Evolutionary conservation across 768 basidiomycete genomes (phyloP).

Genomic region (Gloeophyllum trabeum): DNA sequence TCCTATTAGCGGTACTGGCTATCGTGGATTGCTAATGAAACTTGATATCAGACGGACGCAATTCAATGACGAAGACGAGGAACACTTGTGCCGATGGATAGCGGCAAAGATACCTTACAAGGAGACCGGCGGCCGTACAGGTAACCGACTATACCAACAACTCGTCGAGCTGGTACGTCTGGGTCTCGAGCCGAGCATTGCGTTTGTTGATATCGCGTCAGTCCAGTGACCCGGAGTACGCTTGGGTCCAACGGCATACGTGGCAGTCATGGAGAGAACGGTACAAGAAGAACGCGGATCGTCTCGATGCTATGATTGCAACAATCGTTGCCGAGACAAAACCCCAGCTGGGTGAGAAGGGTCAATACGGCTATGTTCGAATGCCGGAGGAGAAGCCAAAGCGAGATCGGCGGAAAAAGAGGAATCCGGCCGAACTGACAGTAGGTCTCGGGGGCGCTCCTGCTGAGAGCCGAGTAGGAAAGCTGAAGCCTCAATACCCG

Average conservation of each 20-base stretch:
- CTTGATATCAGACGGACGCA: constrained; percentile 50
- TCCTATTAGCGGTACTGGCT: not conserved
- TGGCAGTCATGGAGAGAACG: constrained; percentile 89
- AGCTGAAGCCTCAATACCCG: too few species aligned
- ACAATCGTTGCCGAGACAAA: constrained; percentile 61
- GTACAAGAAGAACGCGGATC: constrained; percentile 71
- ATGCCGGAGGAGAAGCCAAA: constrained; percentile 61
- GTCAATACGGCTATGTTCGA: constrained; percentile 75
- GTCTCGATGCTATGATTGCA: constrained; percentile 55
- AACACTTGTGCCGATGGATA: constrained; percentile 67
- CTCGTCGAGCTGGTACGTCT: constrained; percentile 53
- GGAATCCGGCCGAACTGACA: constrained; percentile 18
- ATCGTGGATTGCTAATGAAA: not conserved
- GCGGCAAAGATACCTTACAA: constrained; percentile 78
- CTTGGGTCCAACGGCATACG: constrained; percentile 74
- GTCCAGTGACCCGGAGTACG: constrained; percentile 59
- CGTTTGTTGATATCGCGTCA: constrained; percentile 13
- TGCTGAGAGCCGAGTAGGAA: not conserved
- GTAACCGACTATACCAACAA: constrained; percentile 77
- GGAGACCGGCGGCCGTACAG: constrained; percentile 71
- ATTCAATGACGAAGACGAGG: constrained; percentile 70
- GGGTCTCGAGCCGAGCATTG: not conserved
- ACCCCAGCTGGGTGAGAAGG: constrained; percentile 61
- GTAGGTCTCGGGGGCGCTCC: not conserved
- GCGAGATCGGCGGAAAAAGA: constrained; percentile 37